Evolutionary conservation across 805 yeast species (phyloP).

Genomic region (Sungouiozyma intestinalis): DNA sequence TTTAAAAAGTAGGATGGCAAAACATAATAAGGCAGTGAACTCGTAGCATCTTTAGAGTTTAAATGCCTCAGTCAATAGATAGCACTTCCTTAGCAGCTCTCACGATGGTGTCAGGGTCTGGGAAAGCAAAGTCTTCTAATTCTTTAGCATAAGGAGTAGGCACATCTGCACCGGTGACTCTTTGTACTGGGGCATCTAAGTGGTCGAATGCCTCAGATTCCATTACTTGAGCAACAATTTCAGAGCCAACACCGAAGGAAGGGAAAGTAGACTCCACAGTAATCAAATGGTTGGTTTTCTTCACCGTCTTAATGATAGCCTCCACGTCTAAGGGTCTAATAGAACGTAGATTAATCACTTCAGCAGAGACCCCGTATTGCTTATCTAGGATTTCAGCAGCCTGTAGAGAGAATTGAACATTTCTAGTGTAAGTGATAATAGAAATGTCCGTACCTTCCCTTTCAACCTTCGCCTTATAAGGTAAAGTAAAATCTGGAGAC

Average conservation of each 20-base stretch:
- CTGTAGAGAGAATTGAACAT: constrained; percentile 72
- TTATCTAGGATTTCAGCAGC: constrained; percentile 83
- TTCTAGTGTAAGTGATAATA: constrained; percentile 84
- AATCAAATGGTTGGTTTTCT: constrained; percentile 93
- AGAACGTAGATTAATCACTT: constrained; percentile 90
- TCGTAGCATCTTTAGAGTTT: too few relatives aligned
- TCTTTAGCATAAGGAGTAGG: constrained; percentile 98
- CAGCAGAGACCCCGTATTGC: constrained; percentile 81
- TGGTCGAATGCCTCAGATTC: constrained; percentile 97
- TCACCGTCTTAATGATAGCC: constrained; percentile 74
- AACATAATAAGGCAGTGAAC: background rate
- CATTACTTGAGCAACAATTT: constrained; percentile 94
- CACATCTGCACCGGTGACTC: constrained; percentile 98
- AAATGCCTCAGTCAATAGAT: constrained; percentile 42
- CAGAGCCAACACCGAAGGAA: constrained; percentile 97
- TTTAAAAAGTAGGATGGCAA: background rate
- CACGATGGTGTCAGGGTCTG: constrained; percentile 82
- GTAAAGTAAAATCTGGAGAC: constrained; percentile 80
- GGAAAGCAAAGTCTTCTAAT: constrained; percentile 98
- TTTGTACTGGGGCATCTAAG: constrained; percentile 96
- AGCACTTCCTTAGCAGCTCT: constrained; percentile 78
- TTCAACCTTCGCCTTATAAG: constrained; percentile 92
- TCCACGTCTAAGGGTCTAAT: constrained; percentile 93
- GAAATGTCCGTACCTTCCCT: constrained; percentile 85
- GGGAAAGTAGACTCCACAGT: constrained; percentile 98